A percentile compares a stretch with the other conserved stretches of the same genome.
phyloP scores from a whole-genome alignment of 2,329 filamentous ascomycete species.

The Didymella pinodella region DNA sequence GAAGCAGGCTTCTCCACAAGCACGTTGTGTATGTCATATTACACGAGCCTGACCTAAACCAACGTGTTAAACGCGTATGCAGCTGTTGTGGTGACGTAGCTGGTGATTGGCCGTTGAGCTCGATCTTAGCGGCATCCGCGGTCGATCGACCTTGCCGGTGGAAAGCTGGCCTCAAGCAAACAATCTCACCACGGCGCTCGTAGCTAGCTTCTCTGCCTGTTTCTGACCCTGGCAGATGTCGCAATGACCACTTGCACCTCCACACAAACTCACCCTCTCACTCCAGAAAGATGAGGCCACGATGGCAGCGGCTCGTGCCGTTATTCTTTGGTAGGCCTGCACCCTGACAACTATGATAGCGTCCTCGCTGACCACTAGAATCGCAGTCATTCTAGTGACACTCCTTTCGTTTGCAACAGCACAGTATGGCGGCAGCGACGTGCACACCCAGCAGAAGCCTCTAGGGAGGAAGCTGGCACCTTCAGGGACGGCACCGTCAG shows the following conservation, averaged over 20 bases:
- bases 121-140: conserved; percentile 27
- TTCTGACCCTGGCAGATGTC: conserved; percentile 33
- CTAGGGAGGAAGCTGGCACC: conserved; percentile 25
- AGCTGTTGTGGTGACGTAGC: conserved; percentile 33
- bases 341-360: conserved; percentile 14
- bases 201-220: conserved; percentile 13
- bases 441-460: conserved; percentile 38
- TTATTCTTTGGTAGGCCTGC: conserved; percentile 43
- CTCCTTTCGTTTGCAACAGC: conserved; percentile 38
- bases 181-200: conserved; percentile 27
- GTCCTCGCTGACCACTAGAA: conserved; percentile 33
- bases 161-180: conserved; percentile 49
- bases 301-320: conserved; percentile 48
- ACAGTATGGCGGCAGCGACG: conserved; percentile 33
- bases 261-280: conserved; percentile 23
- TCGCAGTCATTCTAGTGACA: conserved; percentile 44
- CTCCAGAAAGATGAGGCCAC: conserved; percentile 45
- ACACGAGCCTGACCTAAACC: background rate
- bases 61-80: background rate
- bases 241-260: conserved; percentile 40
- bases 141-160: conserved; percentile 29
- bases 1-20: no score
- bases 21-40: background rate
- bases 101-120: conserved; percentile 41
- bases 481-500: conserved; percentile 27